These are phyloP conservation scores for Chaetomium fimeti DNA, from an alignment of 495 filamentous ascomycete species.

Conservation along the genomic window DNA sequence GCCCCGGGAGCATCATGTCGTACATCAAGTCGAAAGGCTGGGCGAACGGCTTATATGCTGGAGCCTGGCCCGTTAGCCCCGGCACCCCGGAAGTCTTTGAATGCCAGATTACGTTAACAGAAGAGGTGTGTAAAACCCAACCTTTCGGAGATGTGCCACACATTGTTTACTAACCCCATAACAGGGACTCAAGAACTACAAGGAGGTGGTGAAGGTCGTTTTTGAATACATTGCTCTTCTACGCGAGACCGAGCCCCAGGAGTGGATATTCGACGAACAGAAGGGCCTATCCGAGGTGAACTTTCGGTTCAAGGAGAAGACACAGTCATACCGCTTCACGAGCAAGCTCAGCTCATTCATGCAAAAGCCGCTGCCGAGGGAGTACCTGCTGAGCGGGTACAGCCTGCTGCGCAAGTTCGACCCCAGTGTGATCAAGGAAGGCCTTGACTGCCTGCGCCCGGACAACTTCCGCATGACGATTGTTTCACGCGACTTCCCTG, in stretches of 20 bases:
- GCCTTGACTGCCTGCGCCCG: constrained; percentile 69
- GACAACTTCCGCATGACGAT: constrained; percentile 87
- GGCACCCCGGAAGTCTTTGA: constrained; percentile 79
- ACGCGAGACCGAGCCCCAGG: constrained; percentile 72
- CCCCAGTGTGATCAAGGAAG: constrained; percentile 69
- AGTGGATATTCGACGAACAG: constrained; percentile 92
- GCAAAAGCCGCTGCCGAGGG: constrained; percentile 83
- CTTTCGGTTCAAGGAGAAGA: constrained; percentile 93
- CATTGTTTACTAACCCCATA: constrained; percentile 17
- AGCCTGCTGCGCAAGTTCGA: constrained; percentile 74
- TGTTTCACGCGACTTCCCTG: constrained; percentile 77
- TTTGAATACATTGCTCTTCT: constrained; percentile 96
- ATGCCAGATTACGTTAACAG: constrained; percentile 75
- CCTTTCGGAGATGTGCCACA: neutral
- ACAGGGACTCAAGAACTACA: constrained; percentile 68
- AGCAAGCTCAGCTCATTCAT: constrained; percentile 77
- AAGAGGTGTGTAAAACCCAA: constrained; percentile 56
- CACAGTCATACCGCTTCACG: constrained; percentile 80
- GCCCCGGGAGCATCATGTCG: constrained; percentile 91
- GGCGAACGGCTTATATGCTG: constrained; percentile 85
- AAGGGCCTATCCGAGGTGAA: constrained; percentile 86
- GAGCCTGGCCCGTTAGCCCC: constrained; percentile 71
- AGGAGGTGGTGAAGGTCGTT: constrained; percentile 79
- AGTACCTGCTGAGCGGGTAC: constrained; percentile 78
- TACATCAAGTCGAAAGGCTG: constrained; percentile 95